Percentiles rank a stretch among this genome's conserved stretches.
These are phyloP conservation scores for Gymnopus androsaceus DNA, from an alignment of 1,284 basidiomycete species.

Conservation along the genomic window DNA sequence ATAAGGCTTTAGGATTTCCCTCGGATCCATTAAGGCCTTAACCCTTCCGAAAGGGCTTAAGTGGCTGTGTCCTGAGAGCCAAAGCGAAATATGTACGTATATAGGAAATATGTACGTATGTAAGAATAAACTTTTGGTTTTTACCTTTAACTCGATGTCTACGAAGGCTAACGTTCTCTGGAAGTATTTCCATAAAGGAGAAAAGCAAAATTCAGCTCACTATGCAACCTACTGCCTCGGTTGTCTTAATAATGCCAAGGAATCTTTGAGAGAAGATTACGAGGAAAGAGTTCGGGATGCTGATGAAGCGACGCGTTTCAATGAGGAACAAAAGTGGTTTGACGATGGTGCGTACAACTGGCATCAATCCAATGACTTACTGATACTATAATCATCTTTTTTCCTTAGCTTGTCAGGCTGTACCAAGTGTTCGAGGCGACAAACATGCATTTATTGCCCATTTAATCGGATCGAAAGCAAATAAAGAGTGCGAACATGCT, in stretches of 20 bases:
- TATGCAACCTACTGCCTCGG: slow-evolving; percentile 7
- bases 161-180: slow-evolving; percentile 6
- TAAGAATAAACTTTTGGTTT: too few relatives aligned
- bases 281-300: slow-evolving; percentile 7
- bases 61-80: not conserved
- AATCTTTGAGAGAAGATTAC: not conserved
- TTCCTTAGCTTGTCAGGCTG: slow-evolving; percentile 5
- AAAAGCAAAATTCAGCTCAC: slow-evolving; percentile 6
- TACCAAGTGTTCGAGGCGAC: not conserved
- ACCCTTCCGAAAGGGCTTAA: slow-evolving; percentile 1
- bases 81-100: not conserved
- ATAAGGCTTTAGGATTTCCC: not conserved
- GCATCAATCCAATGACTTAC: too few relatives aligned
- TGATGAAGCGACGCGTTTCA: not conserved
- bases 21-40: too few relatives aligned
- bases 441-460: slow-evolving; percentile 9
- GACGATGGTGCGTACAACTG: not conserved
- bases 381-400: not conserved
- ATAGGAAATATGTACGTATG: too few relatives aligned
- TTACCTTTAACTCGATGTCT: too few relatives aligned
- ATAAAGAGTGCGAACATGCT: slow-evolving; percentile 4
- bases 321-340: not conserved
- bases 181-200: slow-evolving; percentile 10
- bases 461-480: slow-evolving; percentile 5
- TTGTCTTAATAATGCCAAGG: slow-evolving; percentile 6